A percentile compares a stretch with the other conserved stretches of the same genome.
These are phyloP conservation scores for Colletotrichum kahawae DNA, from an alignment of 2,329 filamentous ascomycete species.

Conservation along the genomic window DNA sequence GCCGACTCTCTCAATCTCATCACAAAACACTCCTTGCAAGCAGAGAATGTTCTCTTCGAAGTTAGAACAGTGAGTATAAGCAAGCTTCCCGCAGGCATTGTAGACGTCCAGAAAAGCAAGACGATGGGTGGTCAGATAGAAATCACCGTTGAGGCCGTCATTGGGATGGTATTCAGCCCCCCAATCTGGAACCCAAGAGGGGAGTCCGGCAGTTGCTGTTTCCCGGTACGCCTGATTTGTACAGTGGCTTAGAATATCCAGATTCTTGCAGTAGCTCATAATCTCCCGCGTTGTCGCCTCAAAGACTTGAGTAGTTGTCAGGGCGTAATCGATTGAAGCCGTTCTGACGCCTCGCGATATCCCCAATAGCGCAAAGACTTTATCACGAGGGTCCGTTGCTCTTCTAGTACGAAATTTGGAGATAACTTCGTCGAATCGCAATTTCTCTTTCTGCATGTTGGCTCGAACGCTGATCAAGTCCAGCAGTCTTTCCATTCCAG, in stretches of 20 bases:
- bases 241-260: background rate
- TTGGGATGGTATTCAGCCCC: background rate
- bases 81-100: background rate
- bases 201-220: background rate
- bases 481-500: background rate
- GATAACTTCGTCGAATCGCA: background rate
- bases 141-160: background rate
- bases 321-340: background rate
- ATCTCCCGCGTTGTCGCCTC: background rate
- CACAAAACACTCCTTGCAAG: fast-evolving
- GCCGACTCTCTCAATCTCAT: background rate
- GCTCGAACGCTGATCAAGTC: background rate
- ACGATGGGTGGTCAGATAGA: background rate
- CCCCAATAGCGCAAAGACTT: background rate
- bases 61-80: fast-evolving
- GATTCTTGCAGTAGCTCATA: background rate
- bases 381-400: background rate
- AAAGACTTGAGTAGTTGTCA: background rate
- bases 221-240: fast-evolving
- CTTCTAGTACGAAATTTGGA: background rate
- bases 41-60: background rate
- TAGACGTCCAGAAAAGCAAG: background rate
- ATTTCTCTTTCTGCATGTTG: fast-evolving
- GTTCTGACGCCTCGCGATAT: background rate
- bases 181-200: background rate